Conservation (phyloP, 208 protist species). For the Phytomonas francai region DNA sequence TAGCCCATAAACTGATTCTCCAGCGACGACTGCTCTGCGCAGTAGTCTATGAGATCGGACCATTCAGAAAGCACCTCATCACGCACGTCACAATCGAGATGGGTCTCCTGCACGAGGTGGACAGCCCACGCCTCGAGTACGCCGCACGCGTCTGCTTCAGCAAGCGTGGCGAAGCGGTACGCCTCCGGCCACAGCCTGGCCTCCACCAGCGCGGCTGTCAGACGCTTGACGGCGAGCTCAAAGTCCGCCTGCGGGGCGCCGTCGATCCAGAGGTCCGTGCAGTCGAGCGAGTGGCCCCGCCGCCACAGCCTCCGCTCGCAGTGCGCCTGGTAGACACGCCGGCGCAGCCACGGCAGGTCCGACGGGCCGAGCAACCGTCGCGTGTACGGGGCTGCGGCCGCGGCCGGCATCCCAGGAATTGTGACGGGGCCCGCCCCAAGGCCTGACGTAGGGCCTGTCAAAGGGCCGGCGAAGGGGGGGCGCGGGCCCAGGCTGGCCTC, state of each 20-base stretch:
- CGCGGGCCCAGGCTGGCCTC: too few species aligned
- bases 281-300: constrained; percentile 55
- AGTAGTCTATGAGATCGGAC: constrained; percentile 43
- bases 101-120: constrained; percentile 25
- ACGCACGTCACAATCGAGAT: constrained; percentile 1
- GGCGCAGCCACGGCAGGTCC: constrained; percentile 66
- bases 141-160: constrained; percentile 23
- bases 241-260: constrained; percentile 30
- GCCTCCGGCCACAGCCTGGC: constrained; percentile 66
- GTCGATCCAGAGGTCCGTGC: constrained; percentile 68
- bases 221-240: constrained; percentile 29
- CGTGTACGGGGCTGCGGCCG: constrained; percentile 3
- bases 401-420: neutral
- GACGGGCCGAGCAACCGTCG: constrained; percentile 31
- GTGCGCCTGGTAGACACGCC: constrained; percentile 65
- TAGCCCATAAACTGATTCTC: constrained; percentile 50
- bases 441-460: constrained; percentile 9
- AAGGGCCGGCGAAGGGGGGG: too few species aligned
- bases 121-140: constrained; percentile 59
- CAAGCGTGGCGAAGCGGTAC: constrained; percentile 43
- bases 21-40: constrained; percentile 46
- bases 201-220: constrained; percentile 59
- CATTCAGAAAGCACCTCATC: constrained; percentile 22
- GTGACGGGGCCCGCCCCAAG: neutral
- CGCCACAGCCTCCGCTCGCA: constrained; percentile 68